These are phyloP conservation scores for Fusarium austroafricanum DNA, from an alignment of 2,329 filamentous ascomycete genomes.

Conservation along the genomic window DNA sequence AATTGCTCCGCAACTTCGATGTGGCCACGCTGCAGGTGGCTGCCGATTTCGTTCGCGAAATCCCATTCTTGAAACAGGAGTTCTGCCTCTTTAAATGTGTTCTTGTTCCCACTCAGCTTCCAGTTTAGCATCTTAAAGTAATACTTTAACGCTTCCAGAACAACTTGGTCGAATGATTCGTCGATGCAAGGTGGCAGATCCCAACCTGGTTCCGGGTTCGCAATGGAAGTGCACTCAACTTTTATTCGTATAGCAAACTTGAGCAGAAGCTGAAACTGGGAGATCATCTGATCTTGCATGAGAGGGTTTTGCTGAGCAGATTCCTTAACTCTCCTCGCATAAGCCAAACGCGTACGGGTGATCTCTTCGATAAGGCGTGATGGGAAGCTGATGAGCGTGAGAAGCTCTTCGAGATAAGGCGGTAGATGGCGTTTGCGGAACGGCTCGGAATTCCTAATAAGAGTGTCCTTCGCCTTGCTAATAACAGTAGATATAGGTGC, in stretches of 20 bases:
- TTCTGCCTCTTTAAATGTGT: conserved; percentile 99
- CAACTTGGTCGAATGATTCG: conserved; percentile 92
- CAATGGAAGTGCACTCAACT: conserved; percentile 84
- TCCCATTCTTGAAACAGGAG: conserved; percentile 98
- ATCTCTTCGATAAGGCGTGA: conserved; percentile 96
- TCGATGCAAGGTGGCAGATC: conserved; percentile 96
- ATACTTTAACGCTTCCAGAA: conserved; percentile 93
- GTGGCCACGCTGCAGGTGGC: conserved; percentile 91
- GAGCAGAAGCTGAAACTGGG: conserved; percentile 93
- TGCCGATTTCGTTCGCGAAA: conserved; percentile 93
- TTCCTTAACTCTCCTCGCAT: conserved; percentile 95
- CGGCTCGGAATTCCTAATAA: conserved; percentile 85
- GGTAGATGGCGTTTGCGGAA: conserved; percentile 92
- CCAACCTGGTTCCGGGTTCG: conserved; percentile 91
- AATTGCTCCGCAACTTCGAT: conserved; percentile 99
- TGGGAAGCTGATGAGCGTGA: conserved; percentile 97
- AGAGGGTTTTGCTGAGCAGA: conserved; percentile 90
- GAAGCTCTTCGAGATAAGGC: conserved; percentile 94
- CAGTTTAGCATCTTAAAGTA: conserved; percentile 99
- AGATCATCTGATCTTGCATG: conserved; percentile 98
- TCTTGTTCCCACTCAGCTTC: conserved; percentile 97
- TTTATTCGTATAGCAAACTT: conserved; percentile 94
- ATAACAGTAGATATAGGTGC: conserved; percentile 87
- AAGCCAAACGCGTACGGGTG: conserved; percentile 89
- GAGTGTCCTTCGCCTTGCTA: conserved; percentile 89